Conservation (phyloP, 805 yeast genomes). For the Saccharomycopsis babjevae region DNA sequence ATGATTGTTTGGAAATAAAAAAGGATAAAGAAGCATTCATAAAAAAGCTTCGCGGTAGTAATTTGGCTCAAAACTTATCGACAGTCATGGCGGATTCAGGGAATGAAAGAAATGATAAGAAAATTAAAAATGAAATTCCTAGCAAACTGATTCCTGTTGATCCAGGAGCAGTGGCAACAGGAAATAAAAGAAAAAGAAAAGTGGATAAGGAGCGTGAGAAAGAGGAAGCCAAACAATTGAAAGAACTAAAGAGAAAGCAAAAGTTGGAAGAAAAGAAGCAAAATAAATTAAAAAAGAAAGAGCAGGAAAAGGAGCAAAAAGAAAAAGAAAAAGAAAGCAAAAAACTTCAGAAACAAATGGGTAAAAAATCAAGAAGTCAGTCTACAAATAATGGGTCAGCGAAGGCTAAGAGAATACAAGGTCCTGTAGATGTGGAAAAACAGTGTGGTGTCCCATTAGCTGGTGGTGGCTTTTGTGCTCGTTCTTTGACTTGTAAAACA, state of each 20-base stretch:
- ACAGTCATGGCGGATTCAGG: background rate
- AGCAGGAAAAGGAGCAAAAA: constrained; percentile 17
- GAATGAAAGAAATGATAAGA: background rate
- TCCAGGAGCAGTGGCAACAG: constrained; percentile 3
- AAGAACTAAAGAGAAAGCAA: constrained; percentile 16
- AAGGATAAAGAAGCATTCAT: constrained; percentile 11
- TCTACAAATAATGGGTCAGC: constrained; percentile 21
- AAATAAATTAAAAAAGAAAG: constrained; percentile 19
- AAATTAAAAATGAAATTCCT: background rate
- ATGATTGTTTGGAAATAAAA: constrained; percentile 28
- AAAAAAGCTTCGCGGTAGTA: background rate
- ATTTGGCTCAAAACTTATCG: background rate
- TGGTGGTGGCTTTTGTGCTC: constrained; percentile 91
- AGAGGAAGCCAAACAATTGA: constrained; percentile 16
- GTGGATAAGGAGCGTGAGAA: constrained; percentile 16
- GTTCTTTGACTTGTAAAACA: constrained; percentile 92
- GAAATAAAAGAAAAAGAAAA: constrained; percentile 14
- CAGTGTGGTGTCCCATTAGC: constrained; percentile 96
- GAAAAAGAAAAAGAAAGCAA: constrained; percentile 19
- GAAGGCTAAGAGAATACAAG: constrained; percentile 29
- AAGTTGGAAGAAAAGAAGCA: constrained; percentile 14
- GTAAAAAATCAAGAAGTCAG: constrained; percentile 31
- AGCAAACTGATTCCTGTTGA: background rate
- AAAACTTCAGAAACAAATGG: constrained; percentile 24
- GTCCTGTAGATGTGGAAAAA: constrained; percentile 82